A percentile compares a stretch with the other conserved stretches of the same genome.
phyloP scores from a whole-genome alignment of 2,329 filamentous ascomycete species.

The Botryotinia narcissicola region DNA sequence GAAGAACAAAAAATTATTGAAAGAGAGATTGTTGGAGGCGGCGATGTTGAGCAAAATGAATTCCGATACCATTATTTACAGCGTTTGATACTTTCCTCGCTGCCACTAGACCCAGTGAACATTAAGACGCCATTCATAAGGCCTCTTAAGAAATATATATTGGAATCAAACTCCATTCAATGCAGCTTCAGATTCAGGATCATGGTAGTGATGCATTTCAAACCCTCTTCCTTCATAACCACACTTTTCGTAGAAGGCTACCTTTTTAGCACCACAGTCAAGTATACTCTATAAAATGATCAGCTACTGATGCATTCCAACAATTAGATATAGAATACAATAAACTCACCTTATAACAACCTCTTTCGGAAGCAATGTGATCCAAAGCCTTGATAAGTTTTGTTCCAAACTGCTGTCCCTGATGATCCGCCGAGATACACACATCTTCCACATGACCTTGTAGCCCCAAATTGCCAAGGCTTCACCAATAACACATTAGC shows the following conservation, averaged over 20 bases:
- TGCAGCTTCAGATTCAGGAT: constrained; percentile 23
- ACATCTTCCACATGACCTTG: constrained; percentile 98
- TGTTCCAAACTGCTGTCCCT: constrained; percentile 92
- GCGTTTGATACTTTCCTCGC: background rate
- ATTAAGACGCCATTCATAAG: background rate
- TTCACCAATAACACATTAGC: constrained; percentile 34
- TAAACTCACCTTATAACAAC: constrained; percentile 72
- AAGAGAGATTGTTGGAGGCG: background rate
- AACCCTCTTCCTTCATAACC: constrained; percentile 87
- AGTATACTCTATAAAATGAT: constrained; percentile 67
- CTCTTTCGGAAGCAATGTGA: constrained; percentile 77
- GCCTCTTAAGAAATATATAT: fast-evolving
- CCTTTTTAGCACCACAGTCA: constrained; percentile 91
- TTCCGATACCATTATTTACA: background rate
- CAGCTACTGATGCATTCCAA: background rate
- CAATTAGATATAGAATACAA: no score
- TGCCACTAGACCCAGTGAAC: background rate
- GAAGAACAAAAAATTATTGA: background rate
- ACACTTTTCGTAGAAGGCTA: constrained; percentile 82
- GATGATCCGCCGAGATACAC: constrained; percentile 86
- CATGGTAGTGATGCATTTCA: constrained; percentile 94
- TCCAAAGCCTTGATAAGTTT: constrained; percentile 91
- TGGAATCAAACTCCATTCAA: constrained; percentile 21
- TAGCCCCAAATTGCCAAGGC: constrained; percentile 73
- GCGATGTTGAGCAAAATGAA: background rate